Percentiles rank a stretch among this genome's conserved stretches.
Evolutionary conservation across 1,139 yeast species (phyloP).

Genomic region (Blastobotrys indianensis): DNA sequence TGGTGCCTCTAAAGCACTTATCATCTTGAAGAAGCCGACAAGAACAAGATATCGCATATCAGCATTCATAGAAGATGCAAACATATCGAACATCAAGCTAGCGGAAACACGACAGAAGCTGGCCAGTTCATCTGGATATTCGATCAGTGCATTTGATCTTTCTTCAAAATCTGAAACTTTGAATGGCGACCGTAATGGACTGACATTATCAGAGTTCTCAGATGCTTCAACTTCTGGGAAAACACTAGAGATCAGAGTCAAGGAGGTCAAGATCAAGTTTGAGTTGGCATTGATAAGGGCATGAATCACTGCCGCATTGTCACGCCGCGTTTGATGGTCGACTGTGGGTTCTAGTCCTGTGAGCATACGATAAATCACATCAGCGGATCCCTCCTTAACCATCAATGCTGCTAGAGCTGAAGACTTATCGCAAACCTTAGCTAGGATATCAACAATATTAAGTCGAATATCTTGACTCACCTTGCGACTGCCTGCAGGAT

Average conservation of each 20-base stretch:
- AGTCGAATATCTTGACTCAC: slow-evolving; percentile 22
- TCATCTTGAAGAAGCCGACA: slow-evolving; percentile 51
- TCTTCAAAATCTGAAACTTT: slow-evolving; percentile 10
- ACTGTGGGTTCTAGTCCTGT: slow-evolving; percentile 30
- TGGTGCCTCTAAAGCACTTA: slow-evolving; percentile 30
- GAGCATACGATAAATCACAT: slow-evolving; percentile 30
- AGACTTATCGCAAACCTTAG: slow-evolving; percentile 42
- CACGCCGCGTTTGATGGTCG: slow-evolving; percentile 17
- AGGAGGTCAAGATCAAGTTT: slow-evolving; percentile 50
- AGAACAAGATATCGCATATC: slow-evolving; percentile 58
- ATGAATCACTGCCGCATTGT: slow-evolving; percentile 47
- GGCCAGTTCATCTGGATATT: slow-evolving; percentile 21
- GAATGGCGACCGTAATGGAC: slow-evolving; percentile 27
- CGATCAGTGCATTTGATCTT: slow-evolving; percentile 14
- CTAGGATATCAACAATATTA: slow-evolving; percentile 32
- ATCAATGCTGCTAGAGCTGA: slow-evolving; percentile 25
- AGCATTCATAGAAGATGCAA: slow-evolving; percentile 69
- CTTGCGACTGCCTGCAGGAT: slow-evolving; percentile 20
- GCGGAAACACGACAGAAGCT: slow-evolving; percentile 48
- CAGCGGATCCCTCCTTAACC: slow-evolving; percentile 28
- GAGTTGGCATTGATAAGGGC: slow-evolving; percentile 72
- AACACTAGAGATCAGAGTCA: slow-evolving; percentile 52
- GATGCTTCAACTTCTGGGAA: slow-evolving; percentile 33
- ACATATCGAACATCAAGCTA: slow-evolving; percentile 60
- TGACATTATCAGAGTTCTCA: slow-evolving; percentile 21